Conservation (phyloP, 2,329 filamentous ascomycete genomes). For the Proliferodiscus dingleyae region DNA sequence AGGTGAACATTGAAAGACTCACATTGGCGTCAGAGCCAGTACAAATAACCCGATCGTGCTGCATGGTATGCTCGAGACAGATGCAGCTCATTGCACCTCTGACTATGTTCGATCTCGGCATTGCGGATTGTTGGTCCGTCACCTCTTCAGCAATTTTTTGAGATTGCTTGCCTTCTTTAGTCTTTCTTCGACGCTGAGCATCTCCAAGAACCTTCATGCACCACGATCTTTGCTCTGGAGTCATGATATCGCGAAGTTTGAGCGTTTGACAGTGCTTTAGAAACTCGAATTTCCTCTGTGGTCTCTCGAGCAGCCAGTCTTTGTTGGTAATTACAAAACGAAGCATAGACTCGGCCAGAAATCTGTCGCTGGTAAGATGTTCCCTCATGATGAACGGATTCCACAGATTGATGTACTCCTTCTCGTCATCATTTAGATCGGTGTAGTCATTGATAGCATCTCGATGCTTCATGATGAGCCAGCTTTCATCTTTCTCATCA, state of each 20-base stretch:
- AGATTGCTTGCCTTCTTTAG: background rate
- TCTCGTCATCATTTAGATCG: conserved; percentile 27
- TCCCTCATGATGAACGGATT: conserved; percentile 25
- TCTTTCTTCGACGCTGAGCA: background rate
- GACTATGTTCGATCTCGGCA: background rate
- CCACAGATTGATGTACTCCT: conserved; percentile 29
- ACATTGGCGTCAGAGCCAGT: conserved; percentile 9
- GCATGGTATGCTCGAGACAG: conserved; percentile 17
- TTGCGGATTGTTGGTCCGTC: conserved; percentile 6
- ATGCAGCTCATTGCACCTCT: background rate
- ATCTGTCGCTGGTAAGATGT: conserved; percentile 19
- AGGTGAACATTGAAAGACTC: conserved; percentile 4
- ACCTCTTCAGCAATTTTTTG: conserved; percentile 8
- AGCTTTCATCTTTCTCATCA: conserved; percentile 29
- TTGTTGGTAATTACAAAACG: conserved; percentile 23
- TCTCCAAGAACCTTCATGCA: background rate
- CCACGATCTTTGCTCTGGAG: background rate
- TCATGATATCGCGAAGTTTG: background rate
- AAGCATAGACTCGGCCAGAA: conserved; percentile 16
- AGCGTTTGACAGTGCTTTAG: background rate
- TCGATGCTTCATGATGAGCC: conserved; percentile 27
- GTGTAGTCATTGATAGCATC: conserved; percentile 28
- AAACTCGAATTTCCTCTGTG: background rate
- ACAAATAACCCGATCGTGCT: conserved; percentile 17
- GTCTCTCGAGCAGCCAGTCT: conserved; percentile 22